Evolutionary conservation across 495 filamentous ascomycete species (phyloP).

Genomic region (Delitschia confertaspora): DNA sequence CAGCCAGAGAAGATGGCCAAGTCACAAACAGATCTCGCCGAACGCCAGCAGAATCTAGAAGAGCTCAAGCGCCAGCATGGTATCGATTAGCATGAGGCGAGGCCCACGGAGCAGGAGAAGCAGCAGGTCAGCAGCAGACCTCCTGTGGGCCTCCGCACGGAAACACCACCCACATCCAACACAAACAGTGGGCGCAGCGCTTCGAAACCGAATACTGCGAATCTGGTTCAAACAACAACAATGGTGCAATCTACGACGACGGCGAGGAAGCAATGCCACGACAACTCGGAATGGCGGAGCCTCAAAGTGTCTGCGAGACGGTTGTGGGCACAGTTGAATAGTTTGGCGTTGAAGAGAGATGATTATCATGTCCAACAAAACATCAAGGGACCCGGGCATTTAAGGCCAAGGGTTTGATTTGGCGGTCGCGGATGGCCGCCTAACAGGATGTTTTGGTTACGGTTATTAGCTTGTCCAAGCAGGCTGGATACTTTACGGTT

Average conservation of each 20-base stretch:
- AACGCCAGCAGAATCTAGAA: constrained; percentile 94
- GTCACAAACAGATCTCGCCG: constrained; percentile 87
- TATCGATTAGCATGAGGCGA: constrained; percentile 71
- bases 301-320: constrained; percentile 7
- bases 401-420: neutral
- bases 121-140: constrained; percentile 11
- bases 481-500: too few relatives aligned
- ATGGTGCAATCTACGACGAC: constrained; percentile 7
- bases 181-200: constrained; percentile 2
- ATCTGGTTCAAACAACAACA: too few relatives aligned
- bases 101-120: constrained; percentile 23
- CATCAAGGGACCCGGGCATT: too few relatives aligned
- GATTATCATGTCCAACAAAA: too few relatives aligned
- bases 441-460: neutral
- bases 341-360: constrained; percentile 26
- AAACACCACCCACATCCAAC: constrained; percentile 4
- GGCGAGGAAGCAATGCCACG: constrained; percentile 10
- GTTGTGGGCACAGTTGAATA: constrained; percentile 18
- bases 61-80: constrained; percentile 94
- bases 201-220: constrained; percentile 11
- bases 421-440: neutral
- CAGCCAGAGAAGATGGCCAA: constrained; percentile 95
- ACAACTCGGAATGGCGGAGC: constrained; percentile 13
- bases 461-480: too few relatives aligned
- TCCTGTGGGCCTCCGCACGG: constrained; percentile 24